These are phyloP conservation scores for Cystobasidiopsis lactophilus DNA, from an alignment of 768 basidiomycete species.

Conservation along the genomic window DNA sequence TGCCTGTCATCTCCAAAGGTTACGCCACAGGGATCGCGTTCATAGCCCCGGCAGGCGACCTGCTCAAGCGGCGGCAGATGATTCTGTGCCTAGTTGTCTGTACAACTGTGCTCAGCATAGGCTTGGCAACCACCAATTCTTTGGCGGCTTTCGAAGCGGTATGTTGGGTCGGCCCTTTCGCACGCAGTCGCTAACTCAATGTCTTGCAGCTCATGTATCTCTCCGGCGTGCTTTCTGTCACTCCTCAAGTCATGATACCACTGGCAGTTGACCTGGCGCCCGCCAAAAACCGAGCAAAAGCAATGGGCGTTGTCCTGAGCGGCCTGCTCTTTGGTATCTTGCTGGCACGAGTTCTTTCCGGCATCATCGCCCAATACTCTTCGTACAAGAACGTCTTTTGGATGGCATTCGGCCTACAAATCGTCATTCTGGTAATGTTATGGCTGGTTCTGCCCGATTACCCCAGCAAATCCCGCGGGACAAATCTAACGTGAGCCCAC, in stretches of 20 bases:
- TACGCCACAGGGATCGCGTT: slow-evolving; percentile 52
- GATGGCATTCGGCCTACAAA: slow-evolving; percentile 41
- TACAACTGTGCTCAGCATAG: slow-evolving; percentile 43
- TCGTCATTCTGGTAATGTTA: slow-evolving; percentile 34
- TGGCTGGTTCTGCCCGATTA: slow-evolving; percentile 57
- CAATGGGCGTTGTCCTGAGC: slow-evolving; percentile 39
- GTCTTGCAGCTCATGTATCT: slow-evolving; percentile 67
- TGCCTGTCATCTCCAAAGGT: no score
- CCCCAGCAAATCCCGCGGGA: slow-evolving; percentile 38
- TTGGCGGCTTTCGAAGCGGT: slow-evolving; percentile 46
- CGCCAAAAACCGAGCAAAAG: slow-evolving; percentile 44
- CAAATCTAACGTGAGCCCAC: no score
- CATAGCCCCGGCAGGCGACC: slow-evolving; percentile 61
- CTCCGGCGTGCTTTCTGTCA: slow-evolving; percentile 56
- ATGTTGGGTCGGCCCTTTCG: no score
- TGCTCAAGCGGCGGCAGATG: slow-evolving; percentile 50
- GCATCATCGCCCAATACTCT: slow-evolving; percentile 47
- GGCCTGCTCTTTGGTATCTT: slow-evolving; percentile 46
- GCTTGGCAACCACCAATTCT: slow-evolving; percentile 40
- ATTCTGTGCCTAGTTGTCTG: slow-evolving; percentile 38
- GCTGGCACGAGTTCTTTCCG: slow-evolving; percentile 49
- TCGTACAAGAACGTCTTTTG: slow-evolving; percentile 36
- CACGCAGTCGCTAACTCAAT: no score
- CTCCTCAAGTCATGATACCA: slow-evolving; percentile 36
- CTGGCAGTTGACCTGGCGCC: slow-evolving; percentile 64